Percentiles rank a stretch among this genome's conserved stretches.
These are phyloP conservation scores for Trapa bicornis DNA, from an alignment of 345 rosid species.

Conservation along the genomic window DNA sequence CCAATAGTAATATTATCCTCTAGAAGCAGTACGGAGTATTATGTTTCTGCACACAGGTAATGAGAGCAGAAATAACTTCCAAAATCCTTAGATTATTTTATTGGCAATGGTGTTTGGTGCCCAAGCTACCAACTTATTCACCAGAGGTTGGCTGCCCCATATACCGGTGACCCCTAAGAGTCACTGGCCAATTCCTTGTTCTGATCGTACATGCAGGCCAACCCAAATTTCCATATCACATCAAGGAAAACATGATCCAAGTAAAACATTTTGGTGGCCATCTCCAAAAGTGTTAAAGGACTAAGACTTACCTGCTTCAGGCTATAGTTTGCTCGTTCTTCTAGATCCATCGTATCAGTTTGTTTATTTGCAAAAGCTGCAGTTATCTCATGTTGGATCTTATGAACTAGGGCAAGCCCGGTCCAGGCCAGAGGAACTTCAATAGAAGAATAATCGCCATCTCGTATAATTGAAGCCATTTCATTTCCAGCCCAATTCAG, in stretches of 20 bases:
- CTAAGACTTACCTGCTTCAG: constrained; percentile 63
- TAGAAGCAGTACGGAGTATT: neutral
- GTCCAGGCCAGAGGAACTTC: constrained; percentile 82
- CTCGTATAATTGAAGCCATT: constrained; percentile 92
- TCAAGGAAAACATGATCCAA: no score
- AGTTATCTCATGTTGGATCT: constrained; percentile 77
- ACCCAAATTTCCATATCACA: no score
- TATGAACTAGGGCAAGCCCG: constrained; percentile 89
- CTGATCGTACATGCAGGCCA: no score
- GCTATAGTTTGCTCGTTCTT: constrained; percentile 64
- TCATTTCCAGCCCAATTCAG: constrained; percentile 90
- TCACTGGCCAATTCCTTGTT: no score
- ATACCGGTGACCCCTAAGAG: no score
- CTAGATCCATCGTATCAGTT: constrained; percentile 49
- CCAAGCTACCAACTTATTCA: no score
- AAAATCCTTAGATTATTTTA: neutral
- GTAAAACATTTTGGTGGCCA: no score
- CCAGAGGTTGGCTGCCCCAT: no score
- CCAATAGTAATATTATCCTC: neutral
- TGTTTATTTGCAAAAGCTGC: constrained; percentile 61
- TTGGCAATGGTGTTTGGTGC: neutral
- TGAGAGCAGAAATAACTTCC: neutral
- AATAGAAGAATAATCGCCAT: constrained; percentile 70
- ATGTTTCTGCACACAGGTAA: neutral
- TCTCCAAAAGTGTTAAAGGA: neutral